Conservation (phyloP, 805 yeast species). For the Ogataea trehaloabstinens region DNA sequence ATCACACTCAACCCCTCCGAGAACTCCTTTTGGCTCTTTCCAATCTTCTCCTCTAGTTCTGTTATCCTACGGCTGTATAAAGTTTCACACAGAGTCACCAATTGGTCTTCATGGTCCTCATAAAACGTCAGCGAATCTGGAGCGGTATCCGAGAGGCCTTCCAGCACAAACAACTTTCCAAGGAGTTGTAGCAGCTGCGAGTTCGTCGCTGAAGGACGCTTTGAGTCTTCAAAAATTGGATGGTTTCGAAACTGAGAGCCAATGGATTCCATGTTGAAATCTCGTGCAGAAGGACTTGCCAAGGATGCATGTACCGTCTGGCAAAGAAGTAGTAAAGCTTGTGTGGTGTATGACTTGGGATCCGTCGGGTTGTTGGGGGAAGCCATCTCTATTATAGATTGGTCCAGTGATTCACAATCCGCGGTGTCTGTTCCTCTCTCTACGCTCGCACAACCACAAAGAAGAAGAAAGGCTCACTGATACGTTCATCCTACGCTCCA, state of each 20-base stretch:
- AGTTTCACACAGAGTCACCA: slow-evolving; percentile 22
- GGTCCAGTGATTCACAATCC: too few relatives aligned
- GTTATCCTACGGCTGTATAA: slow-evolving; percentile 20
- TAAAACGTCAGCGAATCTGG: slow-evolving; percentile 10
- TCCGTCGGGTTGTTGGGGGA: slow-evolving; percentile 5
- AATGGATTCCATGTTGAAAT: slow-evolving; percentile 13
- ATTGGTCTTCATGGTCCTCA: slow-evolving; percentile 15
- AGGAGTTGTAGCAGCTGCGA: slow-evolving; percentile 18
- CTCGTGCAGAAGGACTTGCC: slow-evolving; percentile 12
- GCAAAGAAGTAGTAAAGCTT: slow-evolving; percentile 29
- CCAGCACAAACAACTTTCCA: slow-evolving; percentile 17
- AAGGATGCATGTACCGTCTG: slow-evolving; percentile 27
- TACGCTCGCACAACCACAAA: too few relatives aligned
- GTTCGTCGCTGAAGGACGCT: slow-evolving; percentile 13
- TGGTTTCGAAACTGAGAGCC: slow-evolving; percentile 20
- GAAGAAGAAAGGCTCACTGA: too few relatives aligned
- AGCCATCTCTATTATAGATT: too few relatives aligned
- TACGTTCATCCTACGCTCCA: too few relatives aligned
- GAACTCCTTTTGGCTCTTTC: slow-evolving; percentile 15
- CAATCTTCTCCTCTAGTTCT: slow-evolving; percentile 21
- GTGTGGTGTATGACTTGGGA: slow-evolving; percentile 26
- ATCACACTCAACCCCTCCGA: neutral
- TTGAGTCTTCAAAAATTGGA: slow-evolving; percentile 22
- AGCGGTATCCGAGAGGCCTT: slow-evolving; percentile 10
- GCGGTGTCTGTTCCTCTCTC: too few relatives aligned